Conservation (phyloP, 1,139 yeast species). For the Hansenula sp. region DNA sequence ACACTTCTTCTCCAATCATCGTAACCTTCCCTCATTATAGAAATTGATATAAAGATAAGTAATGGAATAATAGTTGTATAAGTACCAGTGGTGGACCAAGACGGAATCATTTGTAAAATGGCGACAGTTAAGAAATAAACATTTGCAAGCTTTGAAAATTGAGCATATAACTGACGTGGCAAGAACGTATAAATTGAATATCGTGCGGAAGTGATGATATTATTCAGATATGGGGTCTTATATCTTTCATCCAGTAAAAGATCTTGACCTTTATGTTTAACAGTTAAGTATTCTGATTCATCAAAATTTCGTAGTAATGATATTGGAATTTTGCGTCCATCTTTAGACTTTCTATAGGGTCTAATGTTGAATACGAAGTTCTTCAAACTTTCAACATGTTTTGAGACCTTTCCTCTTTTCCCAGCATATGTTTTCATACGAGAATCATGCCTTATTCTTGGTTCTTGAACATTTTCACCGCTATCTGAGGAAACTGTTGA, state of each 20-base stretch:
- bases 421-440: slow-evolving; percentile 16
- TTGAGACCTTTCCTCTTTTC: slow-evolving; percentile 18
- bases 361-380: slow-evolving; percentile 28
- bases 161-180: slow-evolving; percentile 86
- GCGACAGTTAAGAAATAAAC: slow-evolving; percentile 83
- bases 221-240: slow-evolving; percentile 57
- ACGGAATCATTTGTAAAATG: slow-evolving; percentile 91
- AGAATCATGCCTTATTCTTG: slow-evolving; percentile 13
- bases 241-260: slow-evolving; percentile 64
- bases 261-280: slow-evolving; percentile 18
- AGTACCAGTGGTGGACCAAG: slow-evolving; percentile 98
- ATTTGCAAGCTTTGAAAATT: slow-evolving; percentile 89
- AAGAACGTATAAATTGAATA: slow-evolving; percentile 78
- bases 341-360: slow-evolving; percentile 38
- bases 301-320: slow-evolving; percentile 33
- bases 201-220: slow-evolving; percentile 80
- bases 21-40: slow-evolving; percentile 88
- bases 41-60: slow-evolving; percentile 80
- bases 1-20: slow-evolving; percentile 89
- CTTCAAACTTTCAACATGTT: slow-evolving; percentile 19
- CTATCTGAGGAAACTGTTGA: slow-evolving; percentile 1
- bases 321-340: slow-evolving; percentile 78
- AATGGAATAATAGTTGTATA: slow-evolving; percentile 91
- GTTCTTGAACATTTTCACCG: slow-evolving; percentile 6
- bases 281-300: slow-evolving; percentile 12